Evolutionary conservation across 495 filamentous ascomycete species (phyloP).

Genomic region (Tuber magnatum): DNA sequence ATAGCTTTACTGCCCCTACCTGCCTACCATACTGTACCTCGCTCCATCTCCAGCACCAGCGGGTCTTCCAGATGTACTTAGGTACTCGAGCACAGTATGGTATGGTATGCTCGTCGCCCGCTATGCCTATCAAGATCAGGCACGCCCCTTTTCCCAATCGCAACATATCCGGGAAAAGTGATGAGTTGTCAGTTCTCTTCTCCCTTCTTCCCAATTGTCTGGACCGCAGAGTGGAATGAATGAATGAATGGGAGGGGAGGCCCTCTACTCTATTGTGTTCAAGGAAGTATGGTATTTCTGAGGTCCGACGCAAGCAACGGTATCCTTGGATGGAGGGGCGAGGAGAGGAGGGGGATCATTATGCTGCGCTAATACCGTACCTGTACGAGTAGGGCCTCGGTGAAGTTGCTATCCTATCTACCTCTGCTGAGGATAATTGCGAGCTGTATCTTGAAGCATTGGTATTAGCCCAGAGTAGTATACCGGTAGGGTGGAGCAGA

Average conservation of each 20-base stretch:
- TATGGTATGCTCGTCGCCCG: background rate
- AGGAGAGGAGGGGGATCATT: background rate
- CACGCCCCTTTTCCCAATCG: background rate
- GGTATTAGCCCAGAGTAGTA: background rate
- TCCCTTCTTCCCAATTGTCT: background rate
- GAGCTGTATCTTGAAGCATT: background rate
- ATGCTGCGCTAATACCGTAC: background rate
- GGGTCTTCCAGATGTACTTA: background rate
- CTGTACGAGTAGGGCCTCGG: too few relatives aligned
- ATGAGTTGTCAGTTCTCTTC: background rate
- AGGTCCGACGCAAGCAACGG: background rate
- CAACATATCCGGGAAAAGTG: background rate
- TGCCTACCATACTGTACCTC: too few relatives aligned
- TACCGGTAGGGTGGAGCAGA: background rate
- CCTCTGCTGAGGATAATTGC: background rate
- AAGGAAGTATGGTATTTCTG: background rate
- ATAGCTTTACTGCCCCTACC: background rate
- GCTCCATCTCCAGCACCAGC: background rate
- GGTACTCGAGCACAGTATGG: background rate
- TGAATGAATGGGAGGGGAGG: background rate
- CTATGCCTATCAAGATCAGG: slow-evolving; percentile 1
- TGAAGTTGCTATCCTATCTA: background rate
- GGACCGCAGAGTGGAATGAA: background rate
- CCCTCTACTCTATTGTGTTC: background rate
- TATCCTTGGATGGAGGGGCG: background rate